phyloP scores from a whole-genome alignment of 306 rosid genomes.

The Hippophae tibetana region DNA sequence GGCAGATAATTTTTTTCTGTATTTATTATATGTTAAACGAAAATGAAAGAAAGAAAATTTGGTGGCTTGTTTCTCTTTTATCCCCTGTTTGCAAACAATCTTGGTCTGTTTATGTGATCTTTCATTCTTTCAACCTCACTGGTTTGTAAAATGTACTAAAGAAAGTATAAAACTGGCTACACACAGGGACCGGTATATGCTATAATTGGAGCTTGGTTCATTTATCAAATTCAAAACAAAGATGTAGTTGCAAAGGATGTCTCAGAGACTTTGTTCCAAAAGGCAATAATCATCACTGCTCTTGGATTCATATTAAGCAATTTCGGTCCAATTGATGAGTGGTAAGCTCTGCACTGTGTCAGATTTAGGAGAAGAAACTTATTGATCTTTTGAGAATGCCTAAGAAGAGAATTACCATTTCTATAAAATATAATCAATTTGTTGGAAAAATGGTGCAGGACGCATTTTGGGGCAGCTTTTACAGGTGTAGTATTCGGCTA shows the following conservation, averaged over 20 bases:
- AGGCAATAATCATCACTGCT: slow-evolving; percentile 59
- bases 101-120: not conserved
- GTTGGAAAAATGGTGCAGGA: slow-evolving; percentile 35
- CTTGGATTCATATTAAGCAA: slow-evolving; percentile 50
- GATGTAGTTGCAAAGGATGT: slow-evolving; percentile 39
- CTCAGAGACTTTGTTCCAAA: slow-evolving; percentile 49
- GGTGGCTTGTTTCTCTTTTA: too few relatives aligned
- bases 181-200: slow-evolving; percentile 81
- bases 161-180: not conserved
- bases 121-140: not conserved
- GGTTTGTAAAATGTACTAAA: not conserved
- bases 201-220: slow-evolving; percentile 87
- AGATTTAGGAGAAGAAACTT: not conserved
- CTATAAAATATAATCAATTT: not conserved
- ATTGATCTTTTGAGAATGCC: too few relatives aligned
- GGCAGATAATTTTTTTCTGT: too few relatives aligned
- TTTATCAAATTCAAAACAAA: slow-evolving; percentile 63
- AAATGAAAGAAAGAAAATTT: too few relatives aligned
- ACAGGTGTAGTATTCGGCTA: slow-evolving; percentile 65
- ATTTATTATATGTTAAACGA: too few relatives aligned
- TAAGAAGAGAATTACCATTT: too few relatives aligned
- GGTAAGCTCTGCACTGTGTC: slow-evolving; percentile 34
- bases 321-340: slow-evolving; percentile 73
- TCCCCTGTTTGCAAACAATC: too few relatives aligned
- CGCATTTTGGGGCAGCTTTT: slow-evolving; percentile 68